Conservation (phyloP, 495 filamentous ascomycete species). For the Bacidia rubella region DNA sequence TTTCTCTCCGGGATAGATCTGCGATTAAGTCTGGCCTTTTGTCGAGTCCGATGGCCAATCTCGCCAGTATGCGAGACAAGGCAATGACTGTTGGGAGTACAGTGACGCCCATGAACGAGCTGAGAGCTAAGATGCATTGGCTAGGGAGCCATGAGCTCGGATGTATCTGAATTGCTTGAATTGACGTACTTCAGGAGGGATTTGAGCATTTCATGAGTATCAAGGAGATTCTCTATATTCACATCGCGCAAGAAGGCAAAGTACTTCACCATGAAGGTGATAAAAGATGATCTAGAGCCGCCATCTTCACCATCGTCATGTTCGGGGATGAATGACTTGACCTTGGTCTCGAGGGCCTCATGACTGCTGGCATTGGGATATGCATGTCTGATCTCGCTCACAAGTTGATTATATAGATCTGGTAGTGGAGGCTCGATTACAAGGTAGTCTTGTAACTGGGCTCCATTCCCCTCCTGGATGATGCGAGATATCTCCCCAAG, state of each 20-base stretch:
- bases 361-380: constrained; percentile 36
- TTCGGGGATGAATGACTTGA: constrained; percentile 41
- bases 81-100: constrained; percentile 66
- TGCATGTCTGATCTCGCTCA: constrained; percentile 43
- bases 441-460: constrained; percentile 41
- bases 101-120: constrained; percentile 59
- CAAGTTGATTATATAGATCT: constrained; percentile 53
- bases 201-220: constrained; percentile 61
- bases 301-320: constrained; percentile 40
- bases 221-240: constrained; percentile 56
- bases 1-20: constrained; percentile 35
- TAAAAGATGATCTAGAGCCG: constrained; percentile 59
- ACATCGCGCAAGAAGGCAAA: constrained; percentile 67
- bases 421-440: constrained; percentile 52
- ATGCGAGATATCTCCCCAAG: constrained; percentile 39
- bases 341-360: constrained; percentile 43
- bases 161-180: background rate
- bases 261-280: constrained; percentile 65
- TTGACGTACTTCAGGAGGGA: constrained; percentile 53
- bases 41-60: constrained; percentile 68
- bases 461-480: constrained; percentile 39
- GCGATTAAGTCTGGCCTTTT: constrained; percentile 55
- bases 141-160: constrained; percentile 24
- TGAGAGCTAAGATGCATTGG: constrained; percentile 67
- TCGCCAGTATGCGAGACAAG: constrained; percentile 60